Conservation (phyloP, 2,329 filamentous ascomycete species). For the Catunica adiposa region DNA sequence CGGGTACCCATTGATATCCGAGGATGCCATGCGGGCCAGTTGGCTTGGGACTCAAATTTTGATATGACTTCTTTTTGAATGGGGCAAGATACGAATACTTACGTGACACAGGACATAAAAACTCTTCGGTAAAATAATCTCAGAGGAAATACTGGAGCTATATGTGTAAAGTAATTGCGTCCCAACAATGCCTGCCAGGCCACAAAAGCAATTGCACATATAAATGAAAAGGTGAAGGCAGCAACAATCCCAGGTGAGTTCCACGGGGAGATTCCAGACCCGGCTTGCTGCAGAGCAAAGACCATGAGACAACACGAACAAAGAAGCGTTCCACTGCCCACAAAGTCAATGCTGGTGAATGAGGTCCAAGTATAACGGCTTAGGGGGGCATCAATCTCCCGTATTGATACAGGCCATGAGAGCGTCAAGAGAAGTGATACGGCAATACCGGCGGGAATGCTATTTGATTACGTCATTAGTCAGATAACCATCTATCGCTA, state of each 20-base stretch:
- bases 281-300: conserved; percentile 40
- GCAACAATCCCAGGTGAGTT: conserved; percentile 32
- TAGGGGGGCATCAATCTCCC: conserved; percentile 6
- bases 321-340: conserved; percentile 35
- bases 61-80: not conserved
- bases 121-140: conserved; percentile 31
- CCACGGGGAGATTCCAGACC: conserved; percentile 36
- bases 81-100: conserved; percentile 18
- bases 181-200: conserved; percentile 34
- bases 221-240: conserved; percentile 30
- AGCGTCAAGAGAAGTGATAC: conserved; percentile 26
- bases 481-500: not conserved
- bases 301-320: conserved; percentile 37
- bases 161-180: conserved; percentile 21
- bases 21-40: not conserved
- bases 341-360: conserved; percentile 33
- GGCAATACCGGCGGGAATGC: conserved; percentile 31
- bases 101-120: conserved; percentile 36
- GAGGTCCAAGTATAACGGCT: conserved; percentile 23
- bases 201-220: conserved; percentile 33
- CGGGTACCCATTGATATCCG: not conserved
- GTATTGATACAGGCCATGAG: conserved; percentile 11
- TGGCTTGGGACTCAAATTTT: not conserved
- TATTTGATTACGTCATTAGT: conserved; percentile 17
- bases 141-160: conserved; percentile 40